Evolutionary conservation across 1,284 basidiomycete species (phyloP), one percentile per base, ranked within the genome.

Genomic region (Cystobasidiaceae sp.): DNA sequence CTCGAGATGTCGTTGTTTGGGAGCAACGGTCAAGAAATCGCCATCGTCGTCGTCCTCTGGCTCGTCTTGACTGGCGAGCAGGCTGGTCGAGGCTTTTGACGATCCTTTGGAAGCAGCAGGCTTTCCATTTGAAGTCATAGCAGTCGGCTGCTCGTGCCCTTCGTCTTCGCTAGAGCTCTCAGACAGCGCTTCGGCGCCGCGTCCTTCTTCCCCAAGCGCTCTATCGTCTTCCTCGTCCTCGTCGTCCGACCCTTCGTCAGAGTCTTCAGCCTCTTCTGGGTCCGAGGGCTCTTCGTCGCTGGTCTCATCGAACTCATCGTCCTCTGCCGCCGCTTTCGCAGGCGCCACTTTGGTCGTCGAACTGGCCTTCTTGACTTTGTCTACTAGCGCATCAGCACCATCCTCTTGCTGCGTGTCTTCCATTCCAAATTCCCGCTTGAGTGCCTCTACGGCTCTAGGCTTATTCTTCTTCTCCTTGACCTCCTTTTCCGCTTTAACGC

Each of bases 1-100:
- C 28, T 70, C 74, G 19, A 93, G 80, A 23, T 86, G 87, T 75
- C 97, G 94, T 74, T 97, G 84, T 0, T 85, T 86, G 6, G 93
- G 87, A 74, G 91, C 91, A 66, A 97, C 84, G 0, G 90, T 93
- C 75, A 98, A 89, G 74, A 97, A 94, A 67, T 96, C 93, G 71
- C 86, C 86, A 5, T 86, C 87, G 15, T 82, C 84, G 27, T 82
- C 83, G 28, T 80, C 81, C 28, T 68, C n/a, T n/a, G n/a, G n/a
- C n/a, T n/a, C n/a, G n/a, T n/a, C n/a, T n/a, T n/a, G n/a, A n/a
- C n/a, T n/a, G n/a, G n/a, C n/a, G n/a, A n/a, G n/a, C 33, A 15
- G 32, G 23, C 7, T 37, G 8, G 41, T 55, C 69, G 66, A 27
- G 3, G 30, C 33, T 9, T n/a, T 34, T 45, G 58, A 15, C 11